A percentile compares a stretch with the other conserved stretches of the same genome.
These are phyloP conservation scores for Arthrinium phaeospermum DNA, from an alignment of 2,329 filamentous ascomycete species.

Conservation along the genomic window DNA sequence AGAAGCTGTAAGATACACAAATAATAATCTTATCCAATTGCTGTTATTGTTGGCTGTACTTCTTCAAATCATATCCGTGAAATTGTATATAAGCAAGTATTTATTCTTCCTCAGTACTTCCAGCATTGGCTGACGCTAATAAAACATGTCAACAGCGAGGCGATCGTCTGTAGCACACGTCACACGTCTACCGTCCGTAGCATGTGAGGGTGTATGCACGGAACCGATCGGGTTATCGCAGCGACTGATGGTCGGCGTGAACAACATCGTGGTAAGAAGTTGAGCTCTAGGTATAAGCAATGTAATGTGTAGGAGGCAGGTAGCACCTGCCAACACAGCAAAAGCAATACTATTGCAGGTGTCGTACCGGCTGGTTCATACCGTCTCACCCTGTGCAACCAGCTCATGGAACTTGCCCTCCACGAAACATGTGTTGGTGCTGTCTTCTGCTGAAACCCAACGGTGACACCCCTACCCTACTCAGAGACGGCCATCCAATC, in stretches of 20 bases:
- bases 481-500: not conserved
- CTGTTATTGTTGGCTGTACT: not conserved
- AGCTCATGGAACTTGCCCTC: not conserved
- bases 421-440: not conserved
- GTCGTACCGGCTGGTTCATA: not conserved
- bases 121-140: not conserved
- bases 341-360: not conserved
- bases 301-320: not conserved
- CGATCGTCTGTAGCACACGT: not conserved
- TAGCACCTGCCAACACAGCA: not conserved
- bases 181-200: not conserved
- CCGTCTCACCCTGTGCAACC: not conserved
- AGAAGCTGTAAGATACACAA: not conserved
- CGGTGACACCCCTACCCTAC: not conserved
- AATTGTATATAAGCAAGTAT: not conserved
- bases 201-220: not conserved
- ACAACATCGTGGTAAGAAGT: not conserved
- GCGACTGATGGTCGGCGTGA: not conserved
- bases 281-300: not conserved
- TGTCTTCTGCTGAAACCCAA: not conserved
- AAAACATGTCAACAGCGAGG: not conserved
- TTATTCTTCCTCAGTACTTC: not conserved
- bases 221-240: not conserved
- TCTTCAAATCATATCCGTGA: not conserved
- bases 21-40: not conserved